These are phyloP conservation scores for Sapria himalayana DNA, from an alignment of 345 rosid genomes.

Conservation along the genomic window DNA sequence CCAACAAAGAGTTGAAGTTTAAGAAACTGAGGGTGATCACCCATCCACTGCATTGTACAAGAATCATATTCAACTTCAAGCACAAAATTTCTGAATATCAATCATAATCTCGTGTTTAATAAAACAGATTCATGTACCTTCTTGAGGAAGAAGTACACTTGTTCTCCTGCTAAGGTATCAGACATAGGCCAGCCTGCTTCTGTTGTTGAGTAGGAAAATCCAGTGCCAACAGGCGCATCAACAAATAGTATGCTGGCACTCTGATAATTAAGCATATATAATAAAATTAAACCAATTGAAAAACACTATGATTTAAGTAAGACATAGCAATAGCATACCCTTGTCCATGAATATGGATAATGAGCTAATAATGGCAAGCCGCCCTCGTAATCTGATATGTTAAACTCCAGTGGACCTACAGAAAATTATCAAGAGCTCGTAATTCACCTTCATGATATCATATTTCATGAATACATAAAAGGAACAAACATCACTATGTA, in stretches of 20 bases:
- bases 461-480: not conserved
- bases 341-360: conserved; percentile 14
- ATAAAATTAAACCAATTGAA: not conserved
- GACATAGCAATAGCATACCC: conserved; percentile 2
- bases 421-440: not conserved
- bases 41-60: conserved; percentile 12
- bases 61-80: not conserved
- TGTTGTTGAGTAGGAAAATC: conserved; percentile 14
- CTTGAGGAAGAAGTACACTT: conserved; percentile 10
- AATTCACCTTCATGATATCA: not conserved
- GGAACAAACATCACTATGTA: not conserved
- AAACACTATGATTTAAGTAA: not conserved
- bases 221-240: conserved; percentile 17
- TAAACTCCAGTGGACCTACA: conserved; percentile 17
- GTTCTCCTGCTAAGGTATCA: conserved; percentile 11
- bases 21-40: conserved; percentile 15
- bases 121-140: conserved; percentile 7
- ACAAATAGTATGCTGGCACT: conserved; percentile 10
- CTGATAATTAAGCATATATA: not conserved
- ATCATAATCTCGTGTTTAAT: not conserved
- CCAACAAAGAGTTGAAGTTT: conserved; percentile 11
- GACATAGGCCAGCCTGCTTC: conserved; percentile 10
- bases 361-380: conserved; percentile 11
- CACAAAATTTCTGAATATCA: not conserved
- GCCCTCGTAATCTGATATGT: conserved; percentile 13